Conservation (phyloP, 2,329 filamentous ascomycete species). For the Arthrinium puccinioides region DNA sequence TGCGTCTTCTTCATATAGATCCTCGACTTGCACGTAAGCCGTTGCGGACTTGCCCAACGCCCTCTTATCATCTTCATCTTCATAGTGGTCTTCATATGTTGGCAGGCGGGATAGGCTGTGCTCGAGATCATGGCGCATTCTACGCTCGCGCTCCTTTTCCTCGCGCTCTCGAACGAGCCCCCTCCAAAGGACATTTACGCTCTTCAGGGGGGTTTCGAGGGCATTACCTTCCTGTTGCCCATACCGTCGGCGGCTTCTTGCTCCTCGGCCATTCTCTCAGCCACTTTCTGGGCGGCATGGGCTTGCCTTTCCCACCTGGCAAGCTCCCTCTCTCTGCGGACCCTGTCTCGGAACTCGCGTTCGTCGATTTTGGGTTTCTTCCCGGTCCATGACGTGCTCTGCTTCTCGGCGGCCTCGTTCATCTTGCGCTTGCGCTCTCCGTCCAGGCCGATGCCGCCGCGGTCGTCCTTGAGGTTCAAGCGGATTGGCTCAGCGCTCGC, state of each 20-base stretch:
- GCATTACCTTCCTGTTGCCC: conserved; percentile 13
- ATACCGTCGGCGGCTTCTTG: conserved; percentile 17
- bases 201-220: conserved; percentile 38
- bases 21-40: conserved; percentile 54
- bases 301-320: conserved; percentile 62
- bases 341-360: conserved; percentile 65
- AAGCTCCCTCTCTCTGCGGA: conserved; percentile 63
- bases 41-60: conserved; percentile 55
- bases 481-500: conserved; percentile 61
- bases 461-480: conserved; percentile 69
- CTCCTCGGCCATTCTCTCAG: conserved; percentile 67
- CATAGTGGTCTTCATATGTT: conserved; percentile 55
- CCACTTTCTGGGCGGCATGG: conserved; percentile 72
- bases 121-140: conserved; percentile 59
- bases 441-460: conserved; percentile 78
- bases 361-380: conserved; percentile 60
- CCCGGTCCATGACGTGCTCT: conserved; percentile 18
- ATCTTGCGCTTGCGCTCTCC: conserved; percentile 74
- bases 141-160: conserved; percentile 60
- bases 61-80: conserved; percentile 64
- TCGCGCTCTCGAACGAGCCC: conserved; percentile 63
- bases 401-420: conserved; percentile 51
- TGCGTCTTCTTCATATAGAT: conserved; percentile 69
- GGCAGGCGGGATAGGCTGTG: conserved; percentile 57
- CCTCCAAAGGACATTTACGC: conserved; percentile 74